Conservation (phyloP, 108 stramenopile species). For the Cyclotella sp. region DNA sequence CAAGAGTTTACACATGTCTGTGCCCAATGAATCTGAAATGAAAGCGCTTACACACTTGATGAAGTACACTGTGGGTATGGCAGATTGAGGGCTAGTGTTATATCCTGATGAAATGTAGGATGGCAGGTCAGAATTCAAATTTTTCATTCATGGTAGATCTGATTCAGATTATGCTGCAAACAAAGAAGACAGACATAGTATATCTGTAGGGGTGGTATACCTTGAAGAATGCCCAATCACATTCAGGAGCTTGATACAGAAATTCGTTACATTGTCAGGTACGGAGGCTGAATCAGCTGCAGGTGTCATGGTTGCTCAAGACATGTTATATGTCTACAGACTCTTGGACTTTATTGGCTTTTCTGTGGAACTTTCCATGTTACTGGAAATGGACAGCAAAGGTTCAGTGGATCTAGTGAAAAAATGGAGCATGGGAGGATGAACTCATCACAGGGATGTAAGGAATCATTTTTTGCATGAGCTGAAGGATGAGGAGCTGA, state of each 20-base stretch:
- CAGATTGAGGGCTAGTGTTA: slow-evolving; percentile 21
- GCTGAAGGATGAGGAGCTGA: slow-evolving; percentile 22
- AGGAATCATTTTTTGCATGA: slow-evolving; percentile 13
- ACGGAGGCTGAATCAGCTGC: too few relatives aligned
- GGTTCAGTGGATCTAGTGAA: slow-evolving; percentile 33
- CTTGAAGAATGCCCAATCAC: slow-evolving; percentile 8
- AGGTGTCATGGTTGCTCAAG: too few relatives aligned
- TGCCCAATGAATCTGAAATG: not conserved
- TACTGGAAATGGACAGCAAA: slow-evolving; percentile 27
- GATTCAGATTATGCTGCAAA: too few relatives aligned
- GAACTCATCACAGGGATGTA: slow-evolving; percentile 17
- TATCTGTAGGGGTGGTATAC: slow-evolving; percentile 14
- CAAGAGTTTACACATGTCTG: slow-evolving; percentile 16
- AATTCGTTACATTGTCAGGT: too few relatives aligned
- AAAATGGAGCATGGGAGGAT: slow-evolving; percentile 26
- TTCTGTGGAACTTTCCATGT: slow-evolving; percentile 18
- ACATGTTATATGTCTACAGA: slow-evolving; percentile 16
- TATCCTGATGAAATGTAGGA: slow-evolving; percentile 32
- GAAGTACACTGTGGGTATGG: slow-evolving; percentile 21
- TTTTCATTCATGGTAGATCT: slow-evolving; percentile 17
- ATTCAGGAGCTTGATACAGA: too few relatives aligned
- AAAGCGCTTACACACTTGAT: slow-evolving; percentile 26
- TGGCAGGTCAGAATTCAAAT: slow-evolving; percentile 27
- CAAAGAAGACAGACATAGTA: slow-evolving; percentile 5
- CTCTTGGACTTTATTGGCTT: slow-evolving; percentile 15